phyloP scores from a whole-genome alignment of 768 basidiomycete species.

The Bullera alba region DNA sequence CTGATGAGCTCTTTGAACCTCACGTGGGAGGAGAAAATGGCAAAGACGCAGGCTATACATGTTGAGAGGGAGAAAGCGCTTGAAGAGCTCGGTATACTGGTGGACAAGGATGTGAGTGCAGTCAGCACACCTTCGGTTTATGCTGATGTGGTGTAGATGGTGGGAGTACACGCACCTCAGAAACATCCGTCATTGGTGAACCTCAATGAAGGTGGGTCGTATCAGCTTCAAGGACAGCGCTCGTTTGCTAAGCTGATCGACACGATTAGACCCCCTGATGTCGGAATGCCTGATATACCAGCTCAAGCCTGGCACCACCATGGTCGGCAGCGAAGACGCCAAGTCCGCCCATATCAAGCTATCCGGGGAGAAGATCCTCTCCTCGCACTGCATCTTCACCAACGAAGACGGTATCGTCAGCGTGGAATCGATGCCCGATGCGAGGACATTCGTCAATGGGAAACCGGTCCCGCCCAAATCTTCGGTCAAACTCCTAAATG shows the following conservation, averaged over 20 bases:
- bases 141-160: slow-evolving; percentile 51
- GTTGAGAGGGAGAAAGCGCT: slow-evolving; percentile 94
- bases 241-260: slow-evolving; percentile 7
- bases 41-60: slow-evolving; percentile 86
- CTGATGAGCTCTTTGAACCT: slow-evolving; percentile 87
- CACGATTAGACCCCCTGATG: slow-evolving; percentile 53
- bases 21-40: slow-evolving; percentile 83
- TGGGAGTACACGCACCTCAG: slow-evolving; percentile 97
- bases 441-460: slow-evolving; percentile 78
- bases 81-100: slow-evolving; percentile 94
- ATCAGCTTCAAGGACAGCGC: slow-evolving; percentile 1
- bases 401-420: slow-evolving; percentile 78
- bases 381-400: slow-evolving; percentile 89
- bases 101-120: slow-evolving; percentile 64
- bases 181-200: slow-evolving; percentile 51
- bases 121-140: not conserved
- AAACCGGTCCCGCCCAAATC: slow-evolving; percentile 71
- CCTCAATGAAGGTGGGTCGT: slow-evolving; percentile 45
- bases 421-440: slow-evolving; percentile 68
- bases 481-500: slow-evolving; percentile 79
- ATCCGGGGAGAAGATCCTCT: slow-evolving; percentile 82
- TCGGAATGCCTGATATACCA: slow-evolving; percentile 54
- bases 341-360: slow-evolving; percentile 77
- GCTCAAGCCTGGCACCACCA: slow-evolving; percentile 74
- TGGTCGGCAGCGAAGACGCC: slow-evolving; percentile 78